Evolutionary conservation across 805 yeast genomes (phyloP).

Genomic region (Yamadazyma endophytica): DNA sequence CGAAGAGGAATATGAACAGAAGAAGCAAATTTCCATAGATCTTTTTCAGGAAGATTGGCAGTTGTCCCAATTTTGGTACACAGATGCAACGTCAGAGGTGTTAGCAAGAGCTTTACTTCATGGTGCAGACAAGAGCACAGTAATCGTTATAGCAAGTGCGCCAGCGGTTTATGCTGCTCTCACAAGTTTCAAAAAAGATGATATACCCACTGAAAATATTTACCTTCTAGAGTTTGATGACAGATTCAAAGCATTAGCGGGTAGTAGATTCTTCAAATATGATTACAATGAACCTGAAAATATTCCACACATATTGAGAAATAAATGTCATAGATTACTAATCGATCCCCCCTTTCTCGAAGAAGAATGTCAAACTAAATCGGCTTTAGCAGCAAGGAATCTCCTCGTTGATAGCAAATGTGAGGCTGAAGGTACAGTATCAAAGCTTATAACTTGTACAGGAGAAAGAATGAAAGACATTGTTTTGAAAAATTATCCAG

Average conservation of each 20-base stretch:
- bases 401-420: conserved; percentile 45
- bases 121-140: conserved; percentile 70
- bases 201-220: conserved; percentile 63
- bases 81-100: conserved; percentile 64
- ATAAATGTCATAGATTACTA: conserved; percentile 65
- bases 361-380: conserved; percentile 74
- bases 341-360: conserved; percentile 89
- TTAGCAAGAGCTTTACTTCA: conserved; percentile 70
- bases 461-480: conserved; percentile 81
- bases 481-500: conserved; percentile 62
- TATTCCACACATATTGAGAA: conserved; percentile 51
- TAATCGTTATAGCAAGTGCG: conserved; percentile 76
- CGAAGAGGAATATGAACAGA: conserved; percentile 46
- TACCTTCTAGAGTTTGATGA: conserved; percentile 76
- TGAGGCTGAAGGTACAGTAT: conserved; percentile 35
- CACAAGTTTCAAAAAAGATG: conserved; percentile 39
- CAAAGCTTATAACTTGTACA: conserved; percentile 69
- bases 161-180: conserved; percentile 91
- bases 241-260: conserved; percentile 72
- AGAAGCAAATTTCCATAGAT: conserved; percentile 51
- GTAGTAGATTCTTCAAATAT: conserved; percentile 64
- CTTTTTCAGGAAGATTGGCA: conserved; percentile 91
- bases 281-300: conserved; percentile 71
- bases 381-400: conserved; percentile 48
- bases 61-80: conserved; percentile 88